Percentiles rank a stretch among this genome's conserved stretches.
Conservation (phyloP, 768 basidiomycete genomes). For the Agrocybe pediades region DNA sequence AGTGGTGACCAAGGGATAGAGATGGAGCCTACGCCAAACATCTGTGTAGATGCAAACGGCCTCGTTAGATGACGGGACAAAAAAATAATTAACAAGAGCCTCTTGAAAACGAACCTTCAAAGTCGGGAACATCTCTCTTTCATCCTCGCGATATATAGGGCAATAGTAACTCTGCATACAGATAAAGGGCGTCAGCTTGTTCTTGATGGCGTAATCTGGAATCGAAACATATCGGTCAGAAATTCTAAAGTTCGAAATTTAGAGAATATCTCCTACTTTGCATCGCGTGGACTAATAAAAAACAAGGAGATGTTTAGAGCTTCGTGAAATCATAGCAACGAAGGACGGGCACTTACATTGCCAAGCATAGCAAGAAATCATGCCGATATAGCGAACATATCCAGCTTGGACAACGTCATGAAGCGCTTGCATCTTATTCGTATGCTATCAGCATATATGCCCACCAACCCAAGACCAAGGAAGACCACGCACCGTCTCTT, state of each 20-base stretch:
- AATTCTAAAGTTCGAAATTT: no score
- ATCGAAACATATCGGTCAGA: no score
- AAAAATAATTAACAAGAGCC: no score
- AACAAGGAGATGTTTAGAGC: background rate
- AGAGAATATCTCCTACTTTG: constrained; percentile 44
- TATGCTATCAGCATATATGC: no score
- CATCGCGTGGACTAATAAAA: constrained; percentile 50
- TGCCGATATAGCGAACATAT: constrained; percentile 63
- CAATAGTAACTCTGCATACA: constrained; percentile 71
- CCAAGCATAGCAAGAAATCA: constrained; percentile 57
- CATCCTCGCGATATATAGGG: constrained; percentile 64
- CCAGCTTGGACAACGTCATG: constrained; percentile 69
- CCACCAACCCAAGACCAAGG: no score
- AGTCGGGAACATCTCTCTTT: constrained; percentile 61
- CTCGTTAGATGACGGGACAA: no score
- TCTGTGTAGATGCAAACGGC: no score
- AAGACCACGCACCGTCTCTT: constrained; percentile 45
- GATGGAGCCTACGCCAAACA: constrained; percentile 53
- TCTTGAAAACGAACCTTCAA: no score
- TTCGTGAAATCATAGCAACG: no score
- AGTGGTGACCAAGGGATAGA: constrained; percentile 67
- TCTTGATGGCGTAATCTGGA: constrained; percentile 62
- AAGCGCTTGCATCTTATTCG: constrained; percentile 62
- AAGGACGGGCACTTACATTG: constrained; percentile 46
- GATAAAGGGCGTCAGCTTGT: constrained; percentile 60